phyloP scores from a whole-genome alignment of 805 yeast species.

The Wickerhamomyces pijperi region DNA sequence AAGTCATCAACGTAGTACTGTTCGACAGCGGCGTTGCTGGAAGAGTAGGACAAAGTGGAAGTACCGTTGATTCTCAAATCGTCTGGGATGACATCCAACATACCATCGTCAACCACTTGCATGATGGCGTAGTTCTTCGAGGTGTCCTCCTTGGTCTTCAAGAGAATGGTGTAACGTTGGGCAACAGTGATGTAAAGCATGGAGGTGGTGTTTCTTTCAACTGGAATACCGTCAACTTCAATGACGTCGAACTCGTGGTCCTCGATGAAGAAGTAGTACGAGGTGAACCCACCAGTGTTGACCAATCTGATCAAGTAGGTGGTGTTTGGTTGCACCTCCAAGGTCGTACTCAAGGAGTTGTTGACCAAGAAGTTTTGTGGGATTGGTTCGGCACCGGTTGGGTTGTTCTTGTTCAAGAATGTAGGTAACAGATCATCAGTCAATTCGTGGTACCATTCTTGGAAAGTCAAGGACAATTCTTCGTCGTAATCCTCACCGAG shows the following conservation, averaged over 20 bases:
- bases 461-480: slow-evolving; percentile 54
- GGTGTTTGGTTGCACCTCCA: slow-evolving; percentile 72
- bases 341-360: slow-evolving; percentile 68
- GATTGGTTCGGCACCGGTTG: slow-evolving; percentile 97
- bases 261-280: slow-evolving; percentile 82
- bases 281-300: slow-evolving; percentile 85
- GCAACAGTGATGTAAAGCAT: slow-evolving; percentile 78
- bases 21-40: slow-evolving; percentile 28
- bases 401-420: slow-evolving; percentile 70
- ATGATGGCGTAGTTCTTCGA: slow-evolving; percentile 70
- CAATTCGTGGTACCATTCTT: slow-evolving; percentile 80
- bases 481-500: slow-evolving; percentile 54
- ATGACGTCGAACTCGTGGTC: slow-evolving; percentile 80
- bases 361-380: slow-evolving; percentile 75
- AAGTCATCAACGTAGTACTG: slow-evolving; percentile 34
- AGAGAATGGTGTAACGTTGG: slow-evolving; percentile 77
- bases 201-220: slow-evolving; percentile 60
- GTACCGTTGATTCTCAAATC: slow-evolving; percentile 65
- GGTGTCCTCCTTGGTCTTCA: slow-evolving; percentile 57
- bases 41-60: slow-evolving; percentile 53
- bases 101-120: slow-evolving; percentile 67
- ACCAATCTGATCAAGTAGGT: slow-evolving; percentile 75
- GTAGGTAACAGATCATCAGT: slow-evolving; percentile 35
- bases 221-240: slow-evolving; percentile 87
- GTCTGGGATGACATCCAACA: slow-evolving; percentile 69